Conservation (phyloP, 2,329 filamentous ascomycete species). For the Claviceps humidiphila region DNA sequence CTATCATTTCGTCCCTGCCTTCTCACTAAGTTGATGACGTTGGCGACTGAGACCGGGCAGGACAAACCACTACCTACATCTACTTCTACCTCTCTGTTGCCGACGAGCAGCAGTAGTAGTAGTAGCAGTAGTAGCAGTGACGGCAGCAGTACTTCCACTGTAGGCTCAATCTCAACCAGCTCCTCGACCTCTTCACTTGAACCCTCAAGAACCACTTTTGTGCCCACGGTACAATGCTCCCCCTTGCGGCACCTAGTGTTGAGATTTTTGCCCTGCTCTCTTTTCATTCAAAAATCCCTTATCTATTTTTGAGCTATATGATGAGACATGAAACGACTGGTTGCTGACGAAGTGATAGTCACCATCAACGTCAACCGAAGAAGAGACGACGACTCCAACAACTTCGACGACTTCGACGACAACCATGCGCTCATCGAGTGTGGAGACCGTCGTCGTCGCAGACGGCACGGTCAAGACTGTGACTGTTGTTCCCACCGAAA, state of each 20-base stretch:
- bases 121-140: conserved; percentile 3
- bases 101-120: conserved; percentile 9
- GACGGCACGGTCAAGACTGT: conserved; percentile 41
- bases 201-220: not conserved
- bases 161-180: conserved; percentile 18
- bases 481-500: conserved; percentile 33
- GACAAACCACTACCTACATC: conserved; percentile 15
- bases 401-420: conserved; percentile 10
- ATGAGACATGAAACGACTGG: not conserved
- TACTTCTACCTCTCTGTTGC: conserved; percentile 12
- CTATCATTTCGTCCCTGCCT: too few relatives aligned
- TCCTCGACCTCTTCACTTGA: not conserved
- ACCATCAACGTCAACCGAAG: not conserved
- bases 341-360: not conserved
- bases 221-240: not conserved
- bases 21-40: conserved; percentile 13
- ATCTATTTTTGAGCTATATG: not conserved
- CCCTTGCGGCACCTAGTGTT: not conserved
- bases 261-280: too few relatives aligned
- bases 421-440: conserved; percentile 16
- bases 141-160: conserved; percentile 19
- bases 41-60: conserved; percentile 24
- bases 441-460: conserved; percentile 40
- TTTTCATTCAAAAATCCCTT: too few relatives aligned
- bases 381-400: not conserved